These are phyloP conservation scores for Boletellus sp. DNA, from an alignment of 1,284 basidiomycete species.

Conservation along the genomic window DNA sequence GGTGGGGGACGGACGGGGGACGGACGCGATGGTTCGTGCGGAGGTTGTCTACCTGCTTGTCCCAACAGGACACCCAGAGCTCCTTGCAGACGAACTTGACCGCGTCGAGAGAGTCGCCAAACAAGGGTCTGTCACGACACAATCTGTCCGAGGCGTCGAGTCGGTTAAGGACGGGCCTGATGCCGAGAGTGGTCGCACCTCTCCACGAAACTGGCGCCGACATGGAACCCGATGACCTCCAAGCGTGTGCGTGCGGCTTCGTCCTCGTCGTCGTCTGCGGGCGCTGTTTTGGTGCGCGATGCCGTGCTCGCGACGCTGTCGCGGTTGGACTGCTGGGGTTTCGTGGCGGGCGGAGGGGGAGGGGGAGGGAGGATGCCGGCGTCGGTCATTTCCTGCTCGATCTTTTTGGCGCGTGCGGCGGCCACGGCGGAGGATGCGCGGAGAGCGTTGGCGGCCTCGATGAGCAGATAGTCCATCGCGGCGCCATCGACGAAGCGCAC, in stretches of 20 bases:
- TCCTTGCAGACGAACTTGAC: constrained; percentile 98
- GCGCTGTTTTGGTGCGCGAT: constrained; percentile 15
- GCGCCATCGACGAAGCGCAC: constrained; percentile 65
- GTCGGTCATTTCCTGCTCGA: constrained; percentile 73
- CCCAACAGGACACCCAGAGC: constrained; percentile 84
- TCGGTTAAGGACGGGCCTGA: neutral
- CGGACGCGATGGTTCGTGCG: constrained; percentile 88
- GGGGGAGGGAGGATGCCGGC: constrained; percentile 61
- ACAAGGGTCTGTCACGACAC: constrained; percentile 70
- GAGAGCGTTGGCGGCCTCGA: constrained; percentile 73
- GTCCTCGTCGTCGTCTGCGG: constrained; percentile 62
- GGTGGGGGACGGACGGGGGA: neutral
- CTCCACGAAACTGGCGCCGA: constrained; percentile 84
- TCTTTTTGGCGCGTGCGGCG: constrained; percentile 55
- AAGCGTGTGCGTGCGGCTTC: constrained; percentile 67
- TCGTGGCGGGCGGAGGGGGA: constrained; percentile 35
- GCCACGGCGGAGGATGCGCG: constrained; percentile 70
- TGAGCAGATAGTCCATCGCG: constrained; percentile 82
- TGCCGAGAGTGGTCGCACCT: constrained; percentile 47
- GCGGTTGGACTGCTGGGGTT: constrained; percentile 41
- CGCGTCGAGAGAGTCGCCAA: constrained; percentile 81
- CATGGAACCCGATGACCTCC: constrained; percentile 82
- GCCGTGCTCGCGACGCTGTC: constrained; percentile 31
- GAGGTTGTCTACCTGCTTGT: constrained; percentile 93
- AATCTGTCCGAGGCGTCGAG: constrained; percentile 44